phyloP scores from a whole-genome alignment of 257 asterid genomes.

The Perilla frutescens region DNA sequence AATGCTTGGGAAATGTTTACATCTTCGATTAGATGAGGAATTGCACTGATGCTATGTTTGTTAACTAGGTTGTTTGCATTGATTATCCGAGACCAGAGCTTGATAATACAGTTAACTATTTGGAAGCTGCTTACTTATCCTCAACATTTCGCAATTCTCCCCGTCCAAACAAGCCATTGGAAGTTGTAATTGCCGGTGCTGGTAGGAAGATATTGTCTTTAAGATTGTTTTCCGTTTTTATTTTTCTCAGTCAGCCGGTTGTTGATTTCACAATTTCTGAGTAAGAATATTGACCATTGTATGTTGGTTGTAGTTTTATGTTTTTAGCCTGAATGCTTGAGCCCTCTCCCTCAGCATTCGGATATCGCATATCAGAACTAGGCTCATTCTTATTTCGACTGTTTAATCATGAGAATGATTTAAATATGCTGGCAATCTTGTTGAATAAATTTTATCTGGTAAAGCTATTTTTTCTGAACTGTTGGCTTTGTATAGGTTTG shows the following conservation, averaged over 20 bases:
- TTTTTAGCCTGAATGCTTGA: slow-evolving; percentile 9
- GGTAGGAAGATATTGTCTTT: slow-evolving; percentile 49
- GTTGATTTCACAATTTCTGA: neutral
- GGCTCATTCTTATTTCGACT: neutral
- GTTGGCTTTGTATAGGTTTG: slow-evolving; percentile 64
- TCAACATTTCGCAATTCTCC: slow-evolving; percentile 66
- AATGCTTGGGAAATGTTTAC: slow-evolving; percentile 15
- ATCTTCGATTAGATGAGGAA: slow-evolving; percentile 18
- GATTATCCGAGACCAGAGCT: slow-evolving; percentile 92
- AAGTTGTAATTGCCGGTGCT: slow-evolving; percentile 94
- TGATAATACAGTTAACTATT: slow-evolving; percentile 74
- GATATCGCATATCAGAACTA: neutral
- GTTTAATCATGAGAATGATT: neutral
- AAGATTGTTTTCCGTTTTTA: neutral
- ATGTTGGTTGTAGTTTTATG: neutral
- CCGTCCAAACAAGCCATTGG: slow-evolving; percentile 80
- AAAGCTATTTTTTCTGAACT: slow-evolving; percentile 22
- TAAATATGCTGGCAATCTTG: neutral
- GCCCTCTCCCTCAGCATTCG: neutral
- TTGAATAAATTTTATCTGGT: neutral
- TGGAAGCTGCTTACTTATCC: slow-evolving; percentile 90
- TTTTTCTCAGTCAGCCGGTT: neutral
- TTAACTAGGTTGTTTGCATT: slow-evolving; percentile 77
- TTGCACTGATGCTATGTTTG: slow-evolving; percentile 22
- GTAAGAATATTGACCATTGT: neutral